Conservation (phyloP, 2,329 filamentous ascomycete genomes). For the Pyrenochaeta sp. region DNA sequence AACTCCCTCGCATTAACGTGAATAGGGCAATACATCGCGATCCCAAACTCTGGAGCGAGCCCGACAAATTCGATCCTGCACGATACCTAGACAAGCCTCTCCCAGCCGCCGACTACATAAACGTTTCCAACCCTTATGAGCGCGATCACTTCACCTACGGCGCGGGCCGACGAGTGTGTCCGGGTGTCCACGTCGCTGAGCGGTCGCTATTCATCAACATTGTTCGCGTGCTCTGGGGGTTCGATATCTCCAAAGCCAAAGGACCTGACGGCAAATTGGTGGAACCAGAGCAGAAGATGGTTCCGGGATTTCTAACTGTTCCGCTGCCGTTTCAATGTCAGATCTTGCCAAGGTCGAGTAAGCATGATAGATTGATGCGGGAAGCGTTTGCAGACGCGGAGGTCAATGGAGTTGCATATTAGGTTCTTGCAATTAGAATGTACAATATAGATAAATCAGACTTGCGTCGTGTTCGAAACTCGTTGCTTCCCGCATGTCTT, state of each 20-base stretch:
- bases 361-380: slow-evolving; percentile 33
- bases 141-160: slow-evolving; percentile 50
- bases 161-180: slow-evolving; percentile 46
- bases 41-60: slow-evolving; percentile 32
- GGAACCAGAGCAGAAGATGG: slow-evolving; percentile 37
- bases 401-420: slow-evolving; percentile 27
- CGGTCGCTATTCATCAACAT: slow-evolving; percentile 49
- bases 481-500: no score
- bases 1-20: no score
- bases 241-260: slow-evolving; percentile 39
- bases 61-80: slow-evolving; percentile 40
- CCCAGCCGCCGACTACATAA: slow-evolving; percentile 43
- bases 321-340: slow-evolving; percentile 42
- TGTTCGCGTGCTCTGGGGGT: slow-evolving; percentile 46
- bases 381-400: slow-evolving; percentile 31
- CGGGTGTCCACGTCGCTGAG: slow-evolving; percentile 48
- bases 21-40: slow-evolving; percentile 48
- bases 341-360: slow-evolving; percentile 34
- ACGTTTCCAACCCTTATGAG: slow-evolving; percentile 36
- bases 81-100: slow-evolving; percentile 34
- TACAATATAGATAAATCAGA: no score
- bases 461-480: no score
- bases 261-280: slow-evolving; percentile 31
- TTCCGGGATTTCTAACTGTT: slow-evolving; percentile 42
- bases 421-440: not conserved